Percentiles rank a stretch among this genome's conserved stretches.
phyloP scores from a whole-genome alignment of 495 filamentous ascomycete species.

The Lepraria neglecta region DNA sequence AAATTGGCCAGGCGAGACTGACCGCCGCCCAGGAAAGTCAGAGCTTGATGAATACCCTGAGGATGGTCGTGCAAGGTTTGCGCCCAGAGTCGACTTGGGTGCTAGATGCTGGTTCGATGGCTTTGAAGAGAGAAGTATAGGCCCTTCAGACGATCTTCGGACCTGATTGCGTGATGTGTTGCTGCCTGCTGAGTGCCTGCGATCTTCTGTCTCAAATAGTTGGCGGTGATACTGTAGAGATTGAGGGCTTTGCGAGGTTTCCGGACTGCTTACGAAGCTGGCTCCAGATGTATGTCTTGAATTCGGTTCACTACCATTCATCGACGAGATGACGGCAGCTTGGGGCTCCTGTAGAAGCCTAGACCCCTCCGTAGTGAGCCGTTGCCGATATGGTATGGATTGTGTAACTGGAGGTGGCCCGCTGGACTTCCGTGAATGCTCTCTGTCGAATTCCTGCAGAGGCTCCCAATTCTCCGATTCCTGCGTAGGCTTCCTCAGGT shows the following conservation, averaged over 20 bases:
- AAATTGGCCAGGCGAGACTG: conserved; percentile 48
- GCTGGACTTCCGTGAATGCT: conserved; percentile 15
- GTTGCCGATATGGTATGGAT: conserved; percentile 33
- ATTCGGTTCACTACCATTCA: conserved; percentile 35
- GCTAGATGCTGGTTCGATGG: conserved; percentile 7
- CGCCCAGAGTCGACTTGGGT: conserved; percentile 14
- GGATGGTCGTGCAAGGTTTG: conserved; percentile 51
- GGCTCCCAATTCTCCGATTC: conserved; percentile 11
- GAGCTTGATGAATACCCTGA: conserved; percentile 68
- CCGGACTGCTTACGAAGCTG: conserved; percentile 11
- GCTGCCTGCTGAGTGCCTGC: conserved; percentile 15
- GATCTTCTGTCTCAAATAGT: conserved; percentile 31
- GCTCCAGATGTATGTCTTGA: conserved; percentile 26
- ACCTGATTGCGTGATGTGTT: conserved; percentile 2
- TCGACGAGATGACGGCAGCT: conserved; percentile 39
- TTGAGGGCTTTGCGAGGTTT: conserved; percentile 27
- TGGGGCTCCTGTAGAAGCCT: conserved; percentile 39
- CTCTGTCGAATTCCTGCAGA: conserved; percentile 1
- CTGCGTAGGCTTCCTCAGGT: conserved; percentile 19
- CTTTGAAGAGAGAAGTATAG: conserved; percentile 11
- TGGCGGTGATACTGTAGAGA: conserved; percentile 49
- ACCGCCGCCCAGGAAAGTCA: conserved; percentile 58
- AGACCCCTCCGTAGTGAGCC: conserved; percentile 33
- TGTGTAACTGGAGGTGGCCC: conserved; percentile 26
- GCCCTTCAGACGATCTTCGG: conserved; percentile 7